phyloP scores from a whole-genome alignment of 495 filamentous ascomycete species.

The Hypoxylon subgilvum region DNA sequence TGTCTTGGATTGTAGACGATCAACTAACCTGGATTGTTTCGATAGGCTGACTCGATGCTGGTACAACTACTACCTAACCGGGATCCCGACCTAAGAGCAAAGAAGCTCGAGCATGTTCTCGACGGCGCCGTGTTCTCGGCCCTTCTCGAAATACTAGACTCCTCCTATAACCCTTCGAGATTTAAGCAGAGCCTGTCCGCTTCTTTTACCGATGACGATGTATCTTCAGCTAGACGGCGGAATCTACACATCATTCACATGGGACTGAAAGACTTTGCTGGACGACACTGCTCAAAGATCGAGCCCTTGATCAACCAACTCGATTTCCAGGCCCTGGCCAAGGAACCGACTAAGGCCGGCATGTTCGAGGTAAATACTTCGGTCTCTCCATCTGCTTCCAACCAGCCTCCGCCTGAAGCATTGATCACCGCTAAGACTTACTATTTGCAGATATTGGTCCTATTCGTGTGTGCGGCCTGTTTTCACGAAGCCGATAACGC shows the following conservation, averaged over 20 bases:
- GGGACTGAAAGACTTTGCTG: slow-evolving; percentile 32
- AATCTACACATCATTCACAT: slow-evolving; percentile 42
- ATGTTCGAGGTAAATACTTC: slow-evolving; percentile 35
- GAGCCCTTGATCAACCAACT: slow-evolving; percentile 34
- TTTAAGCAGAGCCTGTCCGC: slow-evolving; percentile 60
- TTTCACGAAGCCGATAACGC: slow-evolving; percentile 33
- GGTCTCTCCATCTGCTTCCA: not conserved
- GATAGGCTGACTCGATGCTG: slow-evolving; percentile 39
- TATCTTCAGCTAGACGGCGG: slow-evolving; percentile 25
- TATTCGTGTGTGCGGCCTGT: slow-evolving; percentile 36
- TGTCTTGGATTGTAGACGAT: slow-evolving; percentile 4
- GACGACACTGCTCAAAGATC: slow-evolving; percentile 29
- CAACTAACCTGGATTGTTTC: slow-evolving; percentile 22
- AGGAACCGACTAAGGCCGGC: slow-evolving; percentile 35
- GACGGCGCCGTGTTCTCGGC: slow-evolving; percentile 73
- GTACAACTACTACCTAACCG: slow-evolving; percentile 23
- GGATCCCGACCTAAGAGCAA: slow-evolving; percentile 39
- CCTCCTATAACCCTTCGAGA: slow-evolving; percentile 65
- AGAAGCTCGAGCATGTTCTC: slow-evolving; percentile 64
- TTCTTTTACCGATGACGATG: slow-evolving; percentile 23
- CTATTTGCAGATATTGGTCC: slow-evolving; percentile 27
- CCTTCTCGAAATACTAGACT: slow-evolving; percentile 66
- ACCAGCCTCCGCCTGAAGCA: not conserved
- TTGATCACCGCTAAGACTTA: slow-evolving; percentile 3
- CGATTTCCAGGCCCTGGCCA: slow-evolving; percentile 38